These are phyloP conservation scores for Flaveria ramosissima DNA, from an alignment of 129 eudicot species.

Conservation along the genomic window DNA sequence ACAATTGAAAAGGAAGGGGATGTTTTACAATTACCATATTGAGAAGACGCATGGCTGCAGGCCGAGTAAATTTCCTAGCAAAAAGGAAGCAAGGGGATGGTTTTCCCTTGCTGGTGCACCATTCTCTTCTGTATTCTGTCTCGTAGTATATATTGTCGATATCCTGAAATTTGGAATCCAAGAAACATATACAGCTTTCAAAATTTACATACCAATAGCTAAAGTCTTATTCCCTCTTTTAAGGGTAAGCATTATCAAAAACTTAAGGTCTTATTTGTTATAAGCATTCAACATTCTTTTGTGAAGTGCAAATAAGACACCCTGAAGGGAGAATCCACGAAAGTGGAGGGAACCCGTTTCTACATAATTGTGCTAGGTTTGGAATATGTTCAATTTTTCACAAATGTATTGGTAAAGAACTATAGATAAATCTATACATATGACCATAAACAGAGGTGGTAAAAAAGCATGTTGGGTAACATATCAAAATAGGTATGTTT, in stretches of 20 bases:
- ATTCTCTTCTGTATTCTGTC: slow-evolving; percentile 88
- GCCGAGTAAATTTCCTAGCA: slow-evolving; percentile 92
- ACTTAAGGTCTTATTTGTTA: neutral
- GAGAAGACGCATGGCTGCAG: slow-evolving; percentile 86
- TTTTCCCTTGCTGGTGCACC: slow-evolving; percentile 95
- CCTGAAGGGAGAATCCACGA: neutral
- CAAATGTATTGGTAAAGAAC: neutral
- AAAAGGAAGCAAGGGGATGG: slow-evolving; percentile 91
- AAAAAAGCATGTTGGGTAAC: neutral
- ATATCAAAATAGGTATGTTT: neutral
- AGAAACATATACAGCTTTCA: slow-evolving; percentile 1
- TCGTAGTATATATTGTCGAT: slow-evolving; percentile 82
- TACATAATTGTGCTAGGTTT: neutral
- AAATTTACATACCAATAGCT: slow-evolving; percentile 20
- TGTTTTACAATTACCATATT: slow-evolving; percentile 50
- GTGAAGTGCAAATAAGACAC: neutral
- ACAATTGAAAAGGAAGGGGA: neutral
- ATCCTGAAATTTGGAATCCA: slow-evolving; percentile 46
- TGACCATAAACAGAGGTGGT: neutral
- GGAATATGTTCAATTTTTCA: neutral
- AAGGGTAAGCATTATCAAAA: slow-evolving; percentile 2
- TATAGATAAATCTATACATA: neutral
- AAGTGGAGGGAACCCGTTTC: neutral
- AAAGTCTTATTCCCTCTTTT: neutral
- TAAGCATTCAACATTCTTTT: neutral